These are phyloP conservation scores for Neurospora hispaniola DNA, from an alignment of 495 filamentous ascomycete species.

Conservation along the genomic window DNA sequence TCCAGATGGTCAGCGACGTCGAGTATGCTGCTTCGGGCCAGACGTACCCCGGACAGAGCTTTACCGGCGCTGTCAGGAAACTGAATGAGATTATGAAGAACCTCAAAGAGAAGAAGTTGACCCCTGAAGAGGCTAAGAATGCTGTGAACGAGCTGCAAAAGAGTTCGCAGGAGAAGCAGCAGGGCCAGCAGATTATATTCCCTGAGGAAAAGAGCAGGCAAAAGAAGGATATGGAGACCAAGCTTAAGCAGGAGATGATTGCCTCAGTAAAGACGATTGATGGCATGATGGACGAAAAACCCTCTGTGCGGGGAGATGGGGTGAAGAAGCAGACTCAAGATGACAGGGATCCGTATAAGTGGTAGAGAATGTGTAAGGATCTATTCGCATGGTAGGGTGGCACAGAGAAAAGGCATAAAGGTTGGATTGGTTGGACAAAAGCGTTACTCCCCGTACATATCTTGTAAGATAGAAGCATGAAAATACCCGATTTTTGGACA, in stretches of 20 bases:
- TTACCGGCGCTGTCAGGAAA: slow-evolving; percentile 25
- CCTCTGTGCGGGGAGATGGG: not conserved
- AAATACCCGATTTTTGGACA: not conserved
- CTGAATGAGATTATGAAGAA: slow-evolving; percentile 16
- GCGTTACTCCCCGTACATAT: not conserved
- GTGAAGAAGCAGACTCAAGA: not conserved
- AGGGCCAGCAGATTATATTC: slow-evolving; percentile 8
- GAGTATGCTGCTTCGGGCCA: slow-evolving; percentile 42
- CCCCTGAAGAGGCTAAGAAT: slow-evolving; percentile 4
- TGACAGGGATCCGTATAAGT: not conserved
- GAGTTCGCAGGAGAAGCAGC: slow-evolving; percentile 28
- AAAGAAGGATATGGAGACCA: slow-evolving; percentile 2
- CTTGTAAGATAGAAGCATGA: slow-evolving; percentile 4
- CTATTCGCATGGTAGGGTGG: not conserved
- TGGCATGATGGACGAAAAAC: not conserved
- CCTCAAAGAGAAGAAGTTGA: slow-evolving; percentile 9
- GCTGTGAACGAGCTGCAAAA: slow-evolving; percentile 2
- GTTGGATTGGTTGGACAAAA: not conserved
- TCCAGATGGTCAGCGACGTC: slow-evolving; percentile 62
- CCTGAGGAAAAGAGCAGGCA: slow-evolving; percentile 11
- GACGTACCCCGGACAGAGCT: slow-evolving; percentile 34
- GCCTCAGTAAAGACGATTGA: slow-evolving; percentile 3
- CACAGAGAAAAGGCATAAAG: not conserved
- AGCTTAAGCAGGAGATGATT: slow-evolving; percentile 13
- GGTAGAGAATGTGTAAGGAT: not conserved